Conservation (phyloP, 257 asterid species). For the Nicotiana sylvestris region DNA sequence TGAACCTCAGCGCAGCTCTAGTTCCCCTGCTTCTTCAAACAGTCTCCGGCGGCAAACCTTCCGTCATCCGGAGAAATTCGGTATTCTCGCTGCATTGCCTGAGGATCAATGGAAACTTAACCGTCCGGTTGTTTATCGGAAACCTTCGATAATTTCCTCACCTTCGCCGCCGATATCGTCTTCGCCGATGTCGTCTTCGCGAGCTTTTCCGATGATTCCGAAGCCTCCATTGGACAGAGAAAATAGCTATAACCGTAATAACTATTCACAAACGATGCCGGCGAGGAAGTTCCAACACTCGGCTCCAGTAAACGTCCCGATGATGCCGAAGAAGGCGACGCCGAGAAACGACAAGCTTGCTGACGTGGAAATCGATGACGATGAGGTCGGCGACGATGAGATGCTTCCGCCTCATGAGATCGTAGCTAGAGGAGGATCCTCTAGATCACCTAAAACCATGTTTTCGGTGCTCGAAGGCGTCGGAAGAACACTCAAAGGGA, state of each 20-base stretch:
- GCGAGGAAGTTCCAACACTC: slow-evolving; percentile 59
- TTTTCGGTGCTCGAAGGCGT: slow-evolving; percentile 79
- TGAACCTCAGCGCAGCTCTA: slow-evolving; percentile 17
- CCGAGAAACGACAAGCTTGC: slow-evolving; percentile 26
- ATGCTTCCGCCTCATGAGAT: slow-evolving; percentile 90
- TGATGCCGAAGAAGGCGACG: slow-evolving; percentile 39
- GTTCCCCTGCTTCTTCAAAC: slow-evolving; percentile 21
- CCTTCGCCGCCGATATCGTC: slow-evolving; percentile 19
- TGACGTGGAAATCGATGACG: slow-evolving; percentile 35
- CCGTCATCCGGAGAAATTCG: slow-evolving; percentile 46
- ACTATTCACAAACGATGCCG: slow-evolving; percentile 55
- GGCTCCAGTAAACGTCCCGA: slow-evolving; percentile 72
- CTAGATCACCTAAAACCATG: slow-evolving; percentile 39
- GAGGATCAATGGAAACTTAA: slow-evolving; percentile 32
- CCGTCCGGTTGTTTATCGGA: slow-evolving; percentile 38
- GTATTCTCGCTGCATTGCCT: slow-evolving; percentile 70
- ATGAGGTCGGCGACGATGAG: slow-evolving; percentile 53
- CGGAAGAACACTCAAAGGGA: slow-evolving; percentile 84
- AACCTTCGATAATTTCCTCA: slow-evolving; percentile 35
- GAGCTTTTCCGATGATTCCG: slow-evolving; percentile 54
- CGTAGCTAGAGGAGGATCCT: slow-evolving; percentile 52
- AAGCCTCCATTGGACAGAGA: slow-evolving; percentile 41
- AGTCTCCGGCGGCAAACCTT: slow-evolving; percentile 30
- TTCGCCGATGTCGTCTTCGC: slow-evolving; percentile 25
- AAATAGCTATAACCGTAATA: slow-evolving; percentile 14